These are phyloP conservation scores for Aphanomyces stellatus DNA, from an alignment of 352 stramenopile species.

Conservation along the genomic window DNA sequence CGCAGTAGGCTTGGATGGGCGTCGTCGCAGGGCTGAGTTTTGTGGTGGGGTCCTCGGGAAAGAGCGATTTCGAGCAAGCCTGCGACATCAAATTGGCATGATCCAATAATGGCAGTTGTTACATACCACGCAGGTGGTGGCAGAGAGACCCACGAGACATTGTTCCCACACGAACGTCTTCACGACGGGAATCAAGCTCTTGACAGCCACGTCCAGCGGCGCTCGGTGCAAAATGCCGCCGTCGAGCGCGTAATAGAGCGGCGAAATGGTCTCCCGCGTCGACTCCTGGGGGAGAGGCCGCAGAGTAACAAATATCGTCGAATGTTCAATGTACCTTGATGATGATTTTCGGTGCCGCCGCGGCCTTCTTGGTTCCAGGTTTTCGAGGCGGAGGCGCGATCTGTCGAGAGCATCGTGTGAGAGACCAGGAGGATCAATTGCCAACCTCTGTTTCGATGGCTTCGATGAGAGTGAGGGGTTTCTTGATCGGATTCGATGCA, in stretches of 20 bases:
- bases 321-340: slow-evolving; percentile 18
- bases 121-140: background rate
- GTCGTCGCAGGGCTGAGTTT: background rate
- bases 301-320: too few species aligned
- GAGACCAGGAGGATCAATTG: too few species aligned
- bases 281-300: background rate
- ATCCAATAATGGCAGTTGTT: background rate
- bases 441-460: background rate
- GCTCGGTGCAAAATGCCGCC: slow-evolving; percentile 6
- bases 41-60: background rate
- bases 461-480: background rate
- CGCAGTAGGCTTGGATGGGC: slow-evolving; percentile 8
- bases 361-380: background rate
- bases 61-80: background rate
- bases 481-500: slow-evolving; percentile 16
- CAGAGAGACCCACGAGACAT: background rate
- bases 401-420: too few species aligned
- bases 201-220: slow-evolving; percentile 9
- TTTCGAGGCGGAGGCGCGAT: background rate
- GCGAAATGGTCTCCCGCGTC: background rate
- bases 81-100: background rate
- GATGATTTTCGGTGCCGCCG: background rate
- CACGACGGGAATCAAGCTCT: slow-evolving; percentile 4
- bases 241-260: slow-evolving; percentile 9
- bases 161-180: slow-evolving; percentile 9